These are phyloP conservation scores for Herpetomonas muscarum DNA, from an alignment of 208 protist species.

Conservation along the genomic window DNA sequence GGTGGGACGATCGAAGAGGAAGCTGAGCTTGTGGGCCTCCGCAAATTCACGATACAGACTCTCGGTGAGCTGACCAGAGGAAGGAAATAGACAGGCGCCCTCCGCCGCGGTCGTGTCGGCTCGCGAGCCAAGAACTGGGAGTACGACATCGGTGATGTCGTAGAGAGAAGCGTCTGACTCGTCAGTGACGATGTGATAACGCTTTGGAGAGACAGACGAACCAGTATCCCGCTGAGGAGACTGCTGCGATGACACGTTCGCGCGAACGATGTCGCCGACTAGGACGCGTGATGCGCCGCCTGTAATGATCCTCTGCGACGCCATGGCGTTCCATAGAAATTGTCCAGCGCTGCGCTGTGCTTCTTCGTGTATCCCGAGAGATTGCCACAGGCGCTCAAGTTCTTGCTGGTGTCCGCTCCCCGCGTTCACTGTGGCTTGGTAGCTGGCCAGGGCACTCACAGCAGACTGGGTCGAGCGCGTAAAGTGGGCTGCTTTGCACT, in stretches of 20 bases:
- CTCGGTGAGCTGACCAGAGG: no score
- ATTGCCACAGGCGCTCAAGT: constrained; percentile 32
- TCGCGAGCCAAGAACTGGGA: constrained; percentile 50
- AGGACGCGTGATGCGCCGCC: constrained; percentile 28
- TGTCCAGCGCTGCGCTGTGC: constrained; percentile 37
- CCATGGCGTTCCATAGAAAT: constrained; percentile 87
- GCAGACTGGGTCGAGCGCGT: constrained; percentile 20
- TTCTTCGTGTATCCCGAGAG: constrained; percentile 11
- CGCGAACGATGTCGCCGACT: constrained; percentile 57
- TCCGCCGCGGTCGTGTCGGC: no score
- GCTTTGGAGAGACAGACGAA: background rate
- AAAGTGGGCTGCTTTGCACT: constrained; percentile 26
- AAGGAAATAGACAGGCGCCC: no score
- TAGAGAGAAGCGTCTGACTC: constrained; percentile 26
- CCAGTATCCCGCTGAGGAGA: background rate
- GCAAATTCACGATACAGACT: constrained; percentile 31
- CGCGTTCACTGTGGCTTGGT: constrained; percentile 14
- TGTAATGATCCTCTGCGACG: constrained; percentile 57
- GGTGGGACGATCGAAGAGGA: constrained; percentile 24
- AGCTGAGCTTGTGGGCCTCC: constrained; percentile 24
- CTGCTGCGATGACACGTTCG: background rate
- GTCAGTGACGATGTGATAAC: constrained; percentile 14
- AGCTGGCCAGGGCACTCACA: constrained; percentile 23
- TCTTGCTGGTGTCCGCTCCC: background rate
- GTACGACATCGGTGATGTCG: constrained; percentile 64